phyloP scores from a whole-genome alignment of 441 rosid species.

The Isatis lusitanica region DNA sequence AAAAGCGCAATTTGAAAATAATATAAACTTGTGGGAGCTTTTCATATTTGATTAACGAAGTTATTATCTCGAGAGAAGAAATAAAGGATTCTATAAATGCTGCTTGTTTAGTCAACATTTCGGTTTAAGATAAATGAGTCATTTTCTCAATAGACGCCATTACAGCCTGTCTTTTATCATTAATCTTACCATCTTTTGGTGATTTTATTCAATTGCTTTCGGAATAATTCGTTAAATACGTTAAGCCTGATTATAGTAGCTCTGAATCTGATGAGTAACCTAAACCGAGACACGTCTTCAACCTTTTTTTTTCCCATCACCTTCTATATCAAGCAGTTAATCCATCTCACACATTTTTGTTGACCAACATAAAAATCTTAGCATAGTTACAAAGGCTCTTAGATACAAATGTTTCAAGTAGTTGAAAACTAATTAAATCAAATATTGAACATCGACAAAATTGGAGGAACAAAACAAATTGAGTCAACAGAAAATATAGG shows the following conservation, averaged over 20 bases:
- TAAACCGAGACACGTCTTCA: background rate
- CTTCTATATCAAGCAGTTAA: background rate
- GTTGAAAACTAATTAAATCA: background rate
- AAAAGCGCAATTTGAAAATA: background rate
- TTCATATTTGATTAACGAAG: background rate
- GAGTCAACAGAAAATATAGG: background rate
- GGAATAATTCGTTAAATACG: conserved; percentile 1
- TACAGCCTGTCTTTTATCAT: conserved; percentile 12
- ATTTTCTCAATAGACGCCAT: conserved; percentile 17
- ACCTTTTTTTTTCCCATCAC: background rate
- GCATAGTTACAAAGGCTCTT: background rate
- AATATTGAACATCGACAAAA: background rate
- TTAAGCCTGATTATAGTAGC: background rate
- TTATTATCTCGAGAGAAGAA: background rate
- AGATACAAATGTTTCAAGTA: background rate
- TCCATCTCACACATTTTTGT: background rate
- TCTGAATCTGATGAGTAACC: background rate
- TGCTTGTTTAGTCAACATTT: conserved; percentile 20
- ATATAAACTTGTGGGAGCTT: background rate
- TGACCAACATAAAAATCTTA: background rate
- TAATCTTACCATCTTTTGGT: background rate
- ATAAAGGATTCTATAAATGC: background rate
- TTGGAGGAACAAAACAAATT: background rate
- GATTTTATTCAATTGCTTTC: background rate
- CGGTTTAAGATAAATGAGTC: conserved; percentile 14